Percentiles rank a stretch among this genome's conserved stretches.
Evolutionary conservation across 2,329 filamentous ascomycete species (phyloP).

Genomic region (Dryadomyces quercus-mongolicae): DNA sequence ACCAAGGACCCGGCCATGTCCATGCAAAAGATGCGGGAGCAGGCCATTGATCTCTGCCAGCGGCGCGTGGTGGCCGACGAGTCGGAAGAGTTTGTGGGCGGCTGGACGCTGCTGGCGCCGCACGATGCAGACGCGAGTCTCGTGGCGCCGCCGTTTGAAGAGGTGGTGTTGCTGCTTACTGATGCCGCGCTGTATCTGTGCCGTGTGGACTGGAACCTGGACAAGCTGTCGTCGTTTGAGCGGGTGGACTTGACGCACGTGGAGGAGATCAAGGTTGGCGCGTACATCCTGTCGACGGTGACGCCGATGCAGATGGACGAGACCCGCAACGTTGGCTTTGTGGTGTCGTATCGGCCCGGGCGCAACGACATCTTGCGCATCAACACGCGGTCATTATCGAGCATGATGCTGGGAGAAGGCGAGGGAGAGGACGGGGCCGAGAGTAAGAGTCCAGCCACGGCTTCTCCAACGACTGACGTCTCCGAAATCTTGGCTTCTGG

Average conservation of each 20-base stretch:
- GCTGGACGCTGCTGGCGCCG: constrained; percentile 80
- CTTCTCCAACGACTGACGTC: background rate
- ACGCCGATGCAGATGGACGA: constrained; percentile 67
- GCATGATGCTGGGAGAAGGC: constrained; percentile 9
- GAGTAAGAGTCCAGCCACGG: constrained; percentile 1
- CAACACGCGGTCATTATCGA: constrained; percentile 74
- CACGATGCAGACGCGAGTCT: constrained; percentile 52
- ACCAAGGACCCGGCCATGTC: constrained; percentile 85
- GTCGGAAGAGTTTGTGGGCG: constrained; percentile 74
- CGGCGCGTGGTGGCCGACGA: constrained; percentile 76
- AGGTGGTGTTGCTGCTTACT: constrained; percentile 78
- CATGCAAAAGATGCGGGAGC: constrained; percentile 69
- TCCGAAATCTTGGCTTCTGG: constrained; percentile 13
- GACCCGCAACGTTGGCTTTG: constrained; percentile 69
- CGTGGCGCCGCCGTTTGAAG: constrained; percentile 65
- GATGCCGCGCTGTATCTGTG: constrained; percentile 79
- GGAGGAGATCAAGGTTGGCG: constrained; percentile 60
- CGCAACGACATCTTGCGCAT: constrained; percentile 62
- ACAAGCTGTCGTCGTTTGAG: constrained; percentile 90
- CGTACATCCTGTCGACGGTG: constrained; percentile 83
- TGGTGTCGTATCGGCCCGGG: constrained; percentile 64
- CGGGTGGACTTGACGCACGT: constrained; percentile 68
- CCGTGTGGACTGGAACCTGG: constrained; percentile 86
- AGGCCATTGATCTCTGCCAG: constrained; percentile 79
- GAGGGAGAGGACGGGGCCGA: constrained; percentile 15